These are phyloP conservation scores for Trichosporon faecale DNA, from an alignment of 1,284 basidiomycete genomes.

Conservation along the genomic window DNA sequence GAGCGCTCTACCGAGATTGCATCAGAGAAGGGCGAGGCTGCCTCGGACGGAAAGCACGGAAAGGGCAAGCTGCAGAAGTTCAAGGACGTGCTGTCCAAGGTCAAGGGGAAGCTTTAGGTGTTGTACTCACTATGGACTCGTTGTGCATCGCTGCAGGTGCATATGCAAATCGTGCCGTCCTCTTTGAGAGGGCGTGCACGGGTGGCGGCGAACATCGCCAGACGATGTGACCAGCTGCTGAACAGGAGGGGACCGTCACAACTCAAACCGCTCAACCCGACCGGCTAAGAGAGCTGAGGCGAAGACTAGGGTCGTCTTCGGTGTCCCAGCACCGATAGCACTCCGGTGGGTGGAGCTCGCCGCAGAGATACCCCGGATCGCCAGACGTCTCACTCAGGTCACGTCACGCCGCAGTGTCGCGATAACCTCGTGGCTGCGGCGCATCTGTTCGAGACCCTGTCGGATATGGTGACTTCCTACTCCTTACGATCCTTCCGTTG, in stretches of 20 bases:
- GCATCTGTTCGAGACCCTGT: not conserved
- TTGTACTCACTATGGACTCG: not conserved
- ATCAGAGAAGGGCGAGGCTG: constrained; percentile 41
- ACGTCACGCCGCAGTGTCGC: not conserved
- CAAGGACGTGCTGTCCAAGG: not conserved
- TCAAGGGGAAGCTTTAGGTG: constrained; percentile 1
- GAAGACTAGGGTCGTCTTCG: too few relatives aligned
- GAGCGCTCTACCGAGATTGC: constrained; percentile 52
- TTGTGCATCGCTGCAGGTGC: not conserved
- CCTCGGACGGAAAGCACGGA: constrained; percentile 17
- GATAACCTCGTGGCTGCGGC: not conserved
- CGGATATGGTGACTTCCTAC: not conserved
- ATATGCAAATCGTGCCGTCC: too few relatives aligned
- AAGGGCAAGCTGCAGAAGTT: constrained; percentile 1
- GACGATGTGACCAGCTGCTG: too few relatives aligned
- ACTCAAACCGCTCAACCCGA: too few relatives aligned
- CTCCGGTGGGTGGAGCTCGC: too few relatives aligned
- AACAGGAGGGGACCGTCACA: too few relatives aligned
- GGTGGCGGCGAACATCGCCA: too few relatives aligned
- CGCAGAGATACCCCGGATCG: not conserved
- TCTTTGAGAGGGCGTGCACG: too few relatives aligned
- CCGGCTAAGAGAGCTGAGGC: too few relatives aligned
- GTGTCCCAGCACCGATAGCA: too few relatives aligned
- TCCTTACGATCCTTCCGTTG: not conserved
- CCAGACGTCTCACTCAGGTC: not conserved